Evolutionary conservation across 192 early-diverging fungal genomes (phyloP), one percentile per base, ranked within the genome.

Genomic region (Umbelopsis ramanniana): DNA sequence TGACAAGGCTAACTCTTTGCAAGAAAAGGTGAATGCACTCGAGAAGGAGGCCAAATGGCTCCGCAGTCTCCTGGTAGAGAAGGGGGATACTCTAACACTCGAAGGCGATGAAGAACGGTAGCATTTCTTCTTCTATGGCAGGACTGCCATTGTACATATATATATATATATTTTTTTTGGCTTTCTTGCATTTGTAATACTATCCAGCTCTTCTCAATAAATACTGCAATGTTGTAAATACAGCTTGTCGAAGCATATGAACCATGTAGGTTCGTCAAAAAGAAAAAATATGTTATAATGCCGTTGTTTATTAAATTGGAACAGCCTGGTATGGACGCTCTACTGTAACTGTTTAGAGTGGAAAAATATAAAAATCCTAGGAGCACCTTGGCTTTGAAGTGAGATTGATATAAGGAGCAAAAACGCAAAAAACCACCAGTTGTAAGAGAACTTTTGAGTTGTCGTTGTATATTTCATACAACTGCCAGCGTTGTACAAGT

Each of bases 1-100:
- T 0, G 86, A 80, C 19, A 91, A 89, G 77, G 89, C 85, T 6
- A 88, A 92, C 21, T 69, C 77, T 40, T 83, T 98, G 69, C 95
- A 99, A 81, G 79, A 82, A 46, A 86, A 89, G 19, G 89, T 93
- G n/a, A 81, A 85, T 29, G 95, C 96, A 78, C 84, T 97, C 40
- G 94, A 96, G 79, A 93, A 92, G 78, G 97, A 99, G 81, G 91
- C 93, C 72, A 93, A 90, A 69, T 97, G 96, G 95, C 81, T 99
- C 53, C 73, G 78, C 54, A 71, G 73, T 45, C 67, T 79, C 37
- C 55, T 79, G 0, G 70, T 79, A n/a, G 77, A 79, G 57, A 79
- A 79, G n/a, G 76, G 45, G 11, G 57, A 26, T 3, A 6, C 33
- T 5, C 2, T 19, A 38, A 3, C 33, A 26, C 17, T 37, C 19